Evolutionary conservation across 148 eudicot species (phyloP), one percentile per base, ranked within the genome.

Genomic region (Dysphania ambrosioides): DNA sequence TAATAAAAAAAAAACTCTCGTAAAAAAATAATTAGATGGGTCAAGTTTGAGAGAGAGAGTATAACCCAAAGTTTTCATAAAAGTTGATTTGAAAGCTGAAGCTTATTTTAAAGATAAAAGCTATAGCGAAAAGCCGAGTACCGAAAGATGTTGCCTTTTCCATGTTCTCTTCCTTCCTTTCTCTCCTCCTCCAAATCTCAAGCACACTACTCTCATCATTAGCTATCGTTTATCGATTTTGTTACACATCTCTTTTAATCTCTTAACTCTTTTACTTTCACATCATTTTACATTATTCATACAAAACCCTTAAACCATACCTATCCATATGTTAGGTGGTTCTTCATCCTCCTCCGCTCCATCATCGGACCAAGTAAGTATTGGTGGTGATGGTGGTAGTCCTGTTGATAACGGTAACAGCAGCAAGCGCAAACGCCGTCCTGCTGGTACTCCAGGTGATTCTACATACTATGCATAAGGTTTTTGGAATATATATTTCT

Each of bases 381-480:
- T 16, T 16, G 51, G 51, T 41, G 44, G 51, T n/a, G n/a, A n/a
- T n/a, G n/a, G n/a, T 16, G 19, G 18, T 42, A 8, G 31, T 6
- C 29, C 55, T 1, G 11, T 47, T n/a, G 73, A 72, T 1, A 77
- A 76, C 73, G 73, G 65, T 31, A 79, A 70, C 63, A 72, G 77
- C 36, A 68, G 71, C 58, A 90, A 88, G 74, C 85, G 98, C 60
- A 93, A 89, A 67, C 79, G 98, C 40, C 85, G 98, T 4, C 98
- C 98, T 12, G 96, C 93, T 2, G 98, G 98, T 38, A 93, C 98
- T 53, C 98, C 98, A 74, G 98, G 98, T 93, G 77, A 12, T 1
- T 44, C n/a, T n/a, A n/a, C n/a, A n/a, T n/a, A n/a, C n/a, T n/a
- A n/a, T n/a, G n/a, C n/a, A n/a, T n/a, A n/a, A n/a, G n/a, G n/a